Base-by-base conservation (phyloP, 352 stramenopile species). In the Pythium monospermum region DNA sequence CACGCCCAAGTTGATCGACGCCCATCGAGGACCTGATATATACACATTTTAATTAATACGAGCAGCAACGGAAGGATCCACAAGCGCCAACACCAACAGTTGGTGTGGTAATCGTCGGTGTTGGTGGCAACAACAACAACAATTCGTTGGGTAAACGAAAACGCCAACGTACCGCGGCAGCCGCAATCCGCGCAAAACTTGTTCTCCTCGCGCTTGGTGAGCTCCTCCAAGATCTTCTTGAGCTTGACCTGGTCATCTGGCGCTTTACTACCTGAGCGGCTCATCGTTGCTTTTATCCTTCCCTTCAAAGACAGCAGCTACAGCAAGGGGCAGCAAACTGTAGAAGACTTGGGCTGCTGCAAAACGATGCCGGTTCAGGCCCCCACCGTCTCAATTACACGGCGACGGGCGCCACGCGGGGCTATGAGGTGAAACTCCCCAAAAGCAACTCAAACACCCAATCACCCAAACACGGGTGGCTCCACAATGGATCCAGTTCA, bases 1-100 rank as follows among this genome's bases (percentile, higher is more conserved):
- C 19, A 97, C 87, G 26, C 93, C 93, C 16, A 97, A 66, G 69
- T 96, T 98, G 57, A 97, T 94, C 25, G 83, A 95, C 27, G 89
- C 91, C 93, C 93, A 98, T 44, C 86, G 88, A 25, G 92, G 92
- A 0, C 80, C 70, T 80, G 26, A 6, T 16, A 25, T 1, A n/a
- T n/a, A n/a, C n/a, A n/a, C 18, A n/a, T n/a, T n/a, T 21, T 18
- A 6, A 41, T 4, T 41, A 33, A 49, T 66, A 12, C 16, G 21
- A 25, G 31, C n/a, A 33, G 67, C 65, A 52, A 62, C 35, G 13
- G n/a, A 42, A 47, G 13, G 6, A 33, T 45, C 7, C 12, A 23
- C 23, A 21, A 13, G 23, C 40, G 10, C 15, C 25, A 41, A 8
- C 35, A 6, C 35, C 35, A 41, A 41, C 35, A 41, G 16, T 23